phyloP scores from a whole-genome alignment of 2,329 filamentous ascomycete species.

The Rugonectria rugulosa region DNA sequence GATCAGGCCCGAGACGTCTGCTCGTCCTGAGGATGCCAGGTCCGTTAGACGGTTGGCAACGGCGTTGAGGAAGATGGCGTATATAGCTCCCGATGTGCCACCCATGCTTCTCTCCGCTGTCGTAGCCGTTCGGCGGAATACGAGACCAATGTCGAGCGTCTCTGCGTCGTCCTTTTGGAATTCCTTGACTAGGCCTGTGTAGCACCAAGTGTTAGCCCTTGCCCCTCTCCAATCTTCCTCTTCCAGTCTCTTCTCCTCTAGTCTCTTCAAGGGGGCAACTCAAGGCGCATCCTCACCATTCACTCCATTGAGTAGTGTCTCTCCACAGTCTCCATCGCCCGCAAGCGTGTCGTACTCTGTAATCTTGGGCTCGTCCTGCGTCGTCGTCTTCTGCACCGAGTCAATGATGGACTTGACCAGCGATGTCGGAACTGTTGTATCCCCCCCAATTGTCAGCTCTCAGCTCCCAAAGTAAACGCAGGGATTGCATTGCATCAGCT shows the following conservation, averaged over 20 bases:
- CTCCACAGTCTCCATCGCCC: conserved; percentile 46
- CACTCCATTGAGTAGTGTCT: conserved; percentile 39
- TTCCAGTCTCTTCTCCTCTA: no score
- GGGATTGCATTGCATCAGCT: not conserved
- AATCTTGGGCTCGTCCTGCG: conserved; percentile 50
- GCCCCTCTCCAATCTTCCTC: no score
- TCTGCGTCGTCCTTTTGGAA: conserved; percentile 26
- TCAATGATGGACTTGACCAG: conserved; percentile 31
- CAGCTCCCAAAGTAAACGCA: no score
- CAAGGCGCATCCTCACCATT: conserved; percentile 22
- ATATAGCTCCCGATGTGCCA: conserved; percentile 78
- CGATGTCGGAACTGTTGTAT: conserved; percentile 22
- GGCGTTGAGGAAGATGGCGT: conserved; percentile 79
- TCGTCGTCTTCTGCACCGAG: conserved; percentile 27
- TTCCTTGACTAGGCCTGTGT: conserved; percentile 32
- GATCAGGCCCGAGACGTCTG: conserved; percentile 14
- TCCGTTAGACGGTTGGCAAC: conserved; percentile 55
- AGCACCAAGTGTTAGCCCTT: conserved; percentile 3
- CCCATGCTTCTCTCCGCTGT: conserved; percentile 71
- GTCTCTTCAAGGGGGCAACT: no score
- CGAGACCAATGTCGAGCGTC: conserved; percentile 31
- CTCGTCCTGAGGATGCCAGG: not conserved
- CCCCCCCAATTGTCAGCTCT: no score
- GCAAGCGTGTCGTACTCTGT: conserved; percentile 43
- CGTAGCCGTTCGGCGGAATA: conserved; percentile 32